Conservation (phyloP, 148 eudicot species). For the Polygonum aviculare region DNA sequence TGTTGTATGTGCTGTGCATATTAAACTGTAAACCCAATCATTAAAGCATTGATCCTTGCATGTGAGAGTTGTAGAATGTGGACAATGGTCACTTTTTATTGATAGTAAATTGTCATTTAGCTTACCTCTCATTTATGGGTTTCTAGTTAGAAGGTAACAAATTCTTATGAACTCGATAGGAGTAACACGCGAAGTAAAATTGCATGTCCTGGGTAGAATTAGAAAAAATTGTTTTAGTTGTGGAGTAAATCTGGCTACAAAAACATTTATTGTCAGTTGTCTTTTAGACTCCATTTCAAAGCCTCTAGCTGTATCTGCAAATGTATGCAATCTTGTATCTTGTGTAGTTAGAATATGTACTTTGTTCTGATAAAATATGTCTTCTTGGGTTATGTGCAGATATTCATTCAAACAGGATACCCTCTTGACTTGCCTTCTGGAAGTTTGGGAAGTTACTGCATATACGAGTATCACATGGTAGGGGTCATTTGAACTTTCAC, state of each 20-base stretch:
- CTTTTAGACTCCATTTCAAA: background rate
- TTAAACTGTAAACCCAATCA: background rate
- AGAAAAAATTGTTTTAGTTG: background rate
- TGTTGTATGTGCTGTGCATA: constrained; percentile 9
- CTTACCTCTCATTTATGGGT: background rate
- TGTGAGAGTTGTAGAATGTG: background rate
- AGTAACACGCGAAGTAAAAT: background rate
- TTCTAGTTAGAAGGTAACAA: background rate
- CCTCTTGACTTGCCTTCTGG: constrained; percentile 99
- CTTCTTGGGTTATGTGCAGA: constrained; percentile 38
- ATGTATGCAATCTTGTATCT: background rate
- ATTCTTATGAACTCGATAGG: background rate
- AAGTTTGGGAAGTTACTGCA: constrained; percentile 97
- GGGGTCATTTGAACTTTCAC: background rate
- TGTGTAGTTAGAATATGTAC: background rate
- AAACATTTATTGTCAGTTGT: background rate
- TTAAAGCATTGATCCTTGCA: background rate
- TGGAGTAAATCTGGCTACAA: background rate
- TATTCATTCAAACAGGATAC: constrained; percentile 97
- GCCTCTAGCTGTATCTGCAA: background rate
- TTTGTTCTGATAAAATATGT: background rate
- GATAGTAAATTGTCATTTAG: background rate
- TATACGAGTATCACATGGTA: constrained; percentile 63
- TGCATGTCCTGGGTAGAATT: background rate
- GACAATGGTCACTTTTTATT: background rate